Evolutionary conservation across 1,139 yeast species (phyloP).

Genomic region (Entelexis paramagnoliae): DNA sequence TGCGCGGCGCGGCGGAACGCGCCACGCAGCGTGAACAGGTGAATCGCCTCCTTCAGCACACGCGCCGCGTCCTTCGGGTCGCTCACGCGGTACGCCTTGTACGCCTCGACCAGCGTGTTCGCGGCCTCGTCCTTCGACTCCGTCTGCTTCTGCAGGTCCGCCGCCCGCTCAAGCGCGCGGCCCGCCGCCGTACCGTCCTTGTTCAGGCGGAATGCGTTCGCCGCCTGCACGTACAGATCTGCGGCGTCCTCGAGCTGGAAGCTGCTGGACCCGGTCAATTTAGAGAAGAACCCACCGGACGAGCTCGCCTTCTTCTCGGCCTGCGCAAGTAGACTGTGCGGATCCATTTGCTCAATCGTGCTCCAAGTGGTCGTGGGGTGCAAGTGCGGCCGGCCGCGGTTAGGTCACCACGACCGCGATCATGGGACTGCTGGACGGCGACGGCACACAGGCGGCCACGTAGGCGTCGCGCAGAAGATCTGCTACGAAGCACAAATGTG

Average conservation of each 20-base stretch:
- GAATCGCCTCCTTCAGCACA: constrained; percentile 66
- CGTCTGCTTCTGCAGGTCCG: constrained; percentile 63
- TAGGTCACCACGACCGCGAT: not conserved
- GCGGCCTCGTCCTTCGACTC: constrained; percentile 86
- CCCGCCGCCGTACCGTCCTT: constrained; percentile 64
- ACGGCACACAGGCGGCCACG: too few species aligned
- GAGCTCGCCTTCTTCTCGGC: constrained; percentile 65
- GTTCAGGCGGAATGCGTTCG: constrained; percentile 67
- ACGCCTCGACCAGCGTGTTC: constrained; percentile 81
- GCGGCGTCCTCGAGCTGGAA: constrained; percentile 81
- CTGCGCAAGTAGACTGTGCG: constrained; percentile 30
- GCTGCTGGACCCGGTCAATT: constrained; percentile 56
- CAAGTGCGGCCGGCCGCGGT: not conserved
- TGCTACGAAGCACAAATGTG: too few species aligned
- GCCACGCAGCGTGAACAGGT: constrained; percentile 76
- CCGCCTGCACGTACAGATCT: constrained; percentile 83
- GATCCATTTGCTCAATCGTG: constrained; percentile 19
- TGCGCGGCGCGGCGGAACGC: constrained; percentile 95
- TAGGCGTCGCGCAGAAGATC: too few species aligned
- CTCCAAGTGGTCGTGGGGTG: not conserved
- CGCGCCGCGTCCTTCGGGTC: constrained; percentile 70
- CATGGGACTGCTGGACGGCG: not conserved
- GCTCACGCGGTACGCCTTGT: constrained; percentile 67
- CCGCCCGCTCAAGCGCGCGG: constrained; percentile 72
- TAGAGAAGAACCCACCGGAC: constrained; percentile 61